Percentiles rank a stretch among this genome's conserved stretches.
These are phyloP conservation scores for Fusarium buharicum DNA, from an alignment of 2,329 filamentous ascomycete species.

Conservation along the genomic window DNA sequence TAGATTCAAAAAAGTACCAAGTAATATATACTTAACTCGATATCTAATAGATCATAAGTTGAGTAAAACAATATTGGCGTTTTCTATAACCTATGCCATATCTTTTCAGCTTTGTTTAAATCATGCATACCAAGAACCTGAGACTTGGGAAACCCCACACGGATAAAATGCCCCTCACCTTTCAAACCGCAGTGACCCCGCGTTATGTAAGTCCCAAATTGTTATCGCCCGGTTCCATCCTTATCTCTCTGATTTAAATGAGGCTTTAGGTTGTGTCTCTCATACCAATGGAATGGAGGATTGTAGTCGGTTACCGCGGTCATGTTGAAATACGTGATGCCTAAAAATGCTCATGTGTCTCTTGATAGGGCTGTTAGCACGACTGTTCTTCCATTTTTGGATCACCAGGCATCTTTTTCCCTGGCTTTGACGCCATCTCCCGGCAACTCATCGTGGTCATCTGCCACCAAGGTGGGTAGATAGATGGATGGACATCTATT, in stretches of 20 bases:
- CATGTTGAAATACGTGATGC: conserved; percentile 1
- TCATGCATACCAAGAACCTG: not conserved
- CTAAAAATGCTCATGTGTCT: conserved; percentile 8
- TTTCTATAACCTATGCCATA: no score
- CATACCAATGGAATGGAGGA: not conserved
- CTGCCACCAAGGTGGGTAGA: conserved; percentile 2
- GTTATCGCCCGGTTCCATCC: conserved; percentile 16
- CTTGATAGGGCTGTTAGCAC: conserved; percentile 10
- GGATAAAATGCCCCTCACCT: conserved; percentile 27
- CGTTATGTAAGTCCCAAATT: conserved; percentile 8
- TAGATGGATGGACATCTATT: conserved; percentile 5
- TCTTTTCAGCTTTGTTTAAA: not conserved
- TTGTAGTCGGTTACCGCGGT: not conserved
- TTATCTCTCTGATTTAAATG: conserved; percentile 17
- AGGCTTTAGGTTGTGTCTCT: not conserved
- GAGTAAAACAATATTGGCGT: no score
- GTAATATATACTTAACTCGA: no score
- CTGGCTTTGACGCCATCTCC: conserved; percentile 4
- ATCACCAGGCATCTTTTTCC: conserved; percentile 17
- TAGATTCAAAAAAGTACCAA: no score
- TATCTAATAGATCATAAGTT: no score
- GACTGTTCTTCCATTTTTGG: not conserved
- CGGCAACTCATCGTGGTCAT: conserved; percentile 18
- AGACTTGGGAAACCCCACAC: conserved; percentile 25
- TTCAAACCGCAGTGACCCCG: conserved; percentile 22